Conservation (phyloP, 495 filamentous ascomycete genomes). For the Peziza echinospora region DNA sequence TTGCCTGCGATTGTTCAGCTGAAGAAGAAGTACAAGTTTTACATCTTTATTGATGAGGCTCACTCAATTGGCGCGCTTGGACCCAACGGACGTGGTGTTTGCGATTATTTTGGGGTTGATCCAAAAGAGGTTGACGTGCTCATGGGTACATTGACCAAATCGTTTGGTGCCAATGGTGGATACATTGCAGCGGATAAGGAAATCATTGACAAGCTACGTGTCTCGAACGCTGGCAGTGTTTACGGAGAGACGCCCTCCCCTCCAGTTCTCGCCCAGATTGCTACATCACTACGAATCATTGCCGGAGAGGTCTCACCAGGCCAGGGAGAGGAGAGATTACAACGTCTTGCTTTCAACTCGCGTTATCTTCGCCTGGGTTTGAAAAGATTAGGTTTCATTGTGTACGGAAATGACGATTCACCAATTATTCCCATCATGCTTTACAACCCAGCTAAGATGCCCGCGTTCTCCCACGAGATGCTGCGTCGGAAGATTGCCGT, state of each 20-base stretch:
- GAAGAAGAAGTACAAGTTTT: conserved; percentile 90
- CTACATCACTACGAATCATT: conserved; percentile 65
- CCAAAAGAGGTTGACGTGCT: conserved; percentile 77
- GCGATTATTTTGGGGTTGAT: conserved; percentile 88
- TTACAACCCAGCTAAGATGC: conserved; percentile 93
- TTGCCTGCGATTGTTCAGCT: conserved; percentile 65
- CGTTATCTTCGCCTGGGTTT: conserved; percentile 89
- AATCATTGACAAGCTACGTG: conserved; percentile 76
- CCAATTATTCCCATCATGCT: conserved; percentile 86
- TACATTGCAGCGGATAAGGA: conserved; percentile 80
- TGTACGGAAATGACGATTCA: conserved; percentile 91
- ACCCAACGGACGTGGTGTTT: conserved; percentile 71
- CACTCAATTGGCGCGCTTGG: conserved; percentile 91
- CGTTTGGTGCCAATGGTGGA: conserved; percentile 93
- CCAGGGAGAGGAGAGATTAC: conserved; percentile 86
- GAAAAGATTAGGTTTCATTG: conserved; percentile 91
- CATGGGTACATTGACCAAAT: conserved; percentile 96
- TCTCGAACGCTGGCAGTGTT: conserved; percentile 64
- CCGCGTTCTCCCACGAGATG: conserved; percentile 97
- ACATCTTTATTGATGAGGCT: conserved; percentile 87
- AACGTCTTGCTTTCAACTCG: conserved; percentile 95
- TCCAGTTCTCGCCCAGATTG: conserved; percentile 71
- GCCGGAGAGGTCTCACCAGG: conserved; percentile 67
- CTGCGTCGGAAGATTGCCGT: conserved; percentile 93
- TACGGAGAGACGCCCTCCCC: conserved; percentile 79